Evolutionary conservation across 2,329 filamentous ascomycete species (phyloP).

Genomic region (Cyphellophora europaea): DNA sequence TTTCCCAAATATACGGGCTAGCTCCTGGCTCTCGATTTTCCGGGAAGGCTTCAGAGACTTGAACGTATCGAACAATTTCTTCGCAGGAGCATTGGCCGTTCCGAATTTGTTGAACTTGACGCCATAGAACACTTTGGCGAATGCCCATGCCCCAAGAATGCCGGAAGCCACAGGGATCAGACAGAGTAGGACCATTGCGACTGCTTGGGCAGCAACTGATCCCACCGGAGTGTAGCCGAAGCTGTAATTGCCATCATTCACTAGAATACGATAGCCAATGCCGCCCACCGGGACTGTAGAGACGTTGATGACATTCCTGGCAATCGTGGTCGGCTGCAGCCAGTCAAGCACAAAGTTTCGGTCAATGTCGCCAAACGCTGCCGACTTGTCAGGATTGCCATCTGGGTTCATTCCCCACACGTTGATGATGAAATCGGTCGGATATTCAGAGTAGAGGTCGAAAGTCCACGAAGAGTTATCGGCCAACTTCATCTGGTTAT

Average conservation of each 20-base stretch:
- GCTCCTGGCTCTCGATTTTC: not conserved
- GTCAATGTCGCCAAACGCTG: conserved; percentile 6
- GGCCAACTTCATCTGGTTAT: conserved; percentile 34
- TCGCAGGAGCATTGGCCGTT: conserved; percentile 1
- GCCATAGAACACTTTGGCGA: conserved; percentile 6
- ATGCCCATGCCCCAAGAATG: conserved; percentile 2
- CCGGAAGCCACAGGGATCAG: conserved; percentile 7
- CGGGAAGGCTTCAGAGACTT: not conserved
- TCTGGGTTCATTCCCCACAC: conserved; percentile 14
- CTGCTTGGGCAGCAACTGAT: conserved; percentile 4
- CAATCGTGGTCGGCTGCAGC: conserved; percentile 3
- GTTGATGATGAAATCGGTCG: conserved; percentile 5
- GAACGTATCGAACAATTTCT: not conserved
- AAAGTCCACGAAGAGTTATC: conserved; percentile 4
- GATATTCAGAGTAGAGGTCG: conserved; percentile 8
- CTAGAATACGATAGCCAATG: conserved; percentile 4
- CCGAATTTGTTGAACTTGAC: conserved; percentile 9
- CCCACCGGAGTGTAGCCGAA: conserved; percentile 7
- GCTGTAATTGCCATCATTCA: conserved; percentile 8
- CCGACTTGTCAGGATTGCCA: conserved; percentile 7
- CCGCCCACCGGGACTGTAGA: conserved; percentile 1
- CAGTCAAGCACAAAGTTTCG: conserved; percentile 8
- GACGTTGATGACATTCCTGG: conserved; percentile 9
- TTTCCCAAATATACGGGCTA: conserved; percentile 2
- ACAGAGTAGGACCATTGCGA: conserved; percentile 3